These are phyloP conservation scores for Chloris gayana DNA, from an alignment of 176 grass and related monocot species.

Conservation along the genomic window DNA sequence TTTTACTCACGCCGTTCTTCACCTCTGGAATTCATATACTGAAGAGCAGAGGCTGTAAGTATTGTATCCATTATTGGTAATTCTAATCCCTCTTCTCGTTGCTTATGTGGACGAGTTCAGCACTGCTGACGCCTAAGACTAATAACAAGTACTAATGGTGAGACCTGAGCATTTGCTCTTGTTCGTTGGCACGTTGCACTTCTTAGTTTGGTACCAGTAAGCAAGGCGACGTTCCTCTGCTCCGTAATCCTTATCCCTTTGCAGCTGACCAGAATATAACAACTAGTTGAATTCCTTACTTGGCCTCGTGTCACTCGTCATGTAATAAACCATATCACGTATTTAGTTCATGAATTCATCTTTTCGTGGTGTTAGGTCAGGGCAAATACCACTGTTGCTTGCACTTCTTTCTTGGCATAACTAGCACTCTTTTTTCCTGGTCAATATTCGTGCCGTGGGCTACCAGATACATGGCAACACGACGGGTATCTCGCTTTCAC, in stretches of 20 bases:
- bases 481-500: conserved; percentile 25
- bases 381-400: conserved; percentile 28
- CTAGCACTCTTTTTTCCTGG: conserved; percentile 25
- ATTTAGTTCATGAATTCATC: not conserved
- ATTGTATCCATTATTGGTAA: not conserved
- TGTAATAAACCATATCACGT: not conserved
- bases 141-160: not conserved
- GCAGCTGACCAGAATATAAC: conserved; percentile 4
- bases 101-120: not conserved
- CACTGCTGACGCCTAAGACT: not conserved
- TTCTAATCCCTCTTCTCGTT: not conserved
- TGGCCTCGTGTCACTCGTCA: not conserved
- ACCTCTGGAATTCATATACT: not conserved
- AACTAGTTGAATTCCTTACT: not conserved
- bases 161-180: not conserved
- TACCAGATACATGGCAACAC: conserved; percentile 16
- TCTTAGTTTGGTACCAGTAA: not conserved
- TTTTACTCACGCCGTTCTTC: not conserved
- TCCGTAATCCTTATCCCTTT: conserved; percentile 25
- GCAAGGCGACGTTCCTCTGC: not conserved
- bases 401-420: conserved; percentile 12
- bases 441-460: conserved; percentile 39
- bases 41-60: not conserved
- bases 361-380: not conserved
- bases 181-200: not conserved